Evolutionary conservation across 768 basidiomycete genomes (phyloP), one percentile per base, ranked within the genome.

Genomic region (Mycena galopus): DNA sequence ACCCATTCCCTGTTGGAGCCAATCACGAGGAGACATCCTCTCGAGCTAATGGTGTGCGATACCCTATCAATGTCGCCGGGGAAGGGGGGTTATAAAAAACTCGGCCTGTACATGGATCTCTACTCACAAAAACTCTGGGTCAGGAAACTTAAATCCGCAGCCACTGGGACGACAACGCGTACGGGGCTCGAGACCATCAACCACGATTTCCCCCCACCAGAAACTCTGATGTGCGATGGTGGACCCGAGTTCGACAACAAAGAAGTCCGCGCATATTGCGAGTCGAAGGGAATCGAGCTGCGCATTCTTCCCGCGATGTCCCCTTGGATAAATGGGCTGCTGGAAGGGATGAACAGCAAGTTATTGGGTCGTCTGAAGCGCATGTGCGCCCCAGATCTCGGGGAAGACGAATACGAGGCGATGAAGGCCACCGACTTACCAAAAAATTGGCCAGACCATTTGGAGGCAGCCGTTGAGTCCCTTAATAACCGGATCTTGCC

Each of bases 251-350:
- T 62, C 21, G 23, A 63, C 62, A 63, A 63, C 21, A 47, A 47
- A 16, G 62, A 32, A 11, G 59, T 69, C 7, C 33, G 42, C 4
- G 59, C 23, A 7, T 69, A 23, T 16, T 69, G 47, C 25, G 59
- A 60, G 27, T 63, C 62, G 4, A 63, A 50, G 47, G 62, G 62
- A 4, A 63, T 39, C 47, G 14, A 47, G 44, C 62, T 57, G 37
- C 55, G 23, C 39, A 66, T 32, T 30, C 53, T n/a, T 44, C 65
- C 79, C 2, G 78, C 77, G 0, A 80, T 80, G 33, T 65, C 79
- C 0, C 81, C 79, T 1, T 83, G 81, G 82, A 57, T 80, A 9
- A 81, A 82, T 42, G 78, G 82, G 0, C 74, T 82, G 0, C 73
- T 82, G 0, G 78, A 83, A 27, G 77, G 78, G 2, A 68, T 76